phyloP scores from a whole-genome alignment of 257 asterid genomes.

The Hygrophila difformis region DNA sequence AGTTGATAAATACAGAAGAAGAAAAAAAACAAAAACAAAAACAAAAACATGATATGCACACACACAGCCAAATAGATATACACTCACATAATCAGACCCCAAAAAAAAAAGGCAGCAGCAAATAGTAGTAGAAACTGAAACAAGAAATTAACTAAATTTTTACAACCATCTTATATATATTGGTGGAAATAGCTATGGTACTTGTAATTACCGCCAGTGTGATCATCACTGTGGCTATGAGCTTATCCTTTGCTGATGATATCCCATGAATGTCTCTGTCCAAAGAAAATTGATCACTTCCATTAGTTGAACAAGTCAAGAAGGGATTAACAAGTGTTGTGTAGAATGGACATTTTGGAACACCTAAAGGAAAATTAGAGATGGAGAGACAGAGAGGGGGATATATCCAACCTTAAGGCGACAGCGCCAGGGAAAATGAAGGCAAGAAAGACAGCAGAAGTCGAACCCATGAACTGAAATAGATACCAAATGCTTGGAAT shows the following conservation, averaged over 20 bases:
- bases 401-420: conserved; percentile 68
- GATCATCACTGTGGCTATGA: conserved; percentile 56
- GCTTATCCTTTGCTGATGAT: conserved; percentile 65
- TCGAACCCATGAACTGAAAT: conserved; percentile 95
- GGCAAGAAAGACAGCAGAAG: conserved; percentile 81
- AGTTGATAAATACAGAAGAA: no score
- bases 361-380: background rate
- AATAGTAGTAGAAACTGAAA: no score
- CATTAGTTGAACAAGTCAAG: background rate
- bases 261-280: conserved; percentile 81
- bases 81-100: no score
- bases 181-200: conserved; percentile 66
- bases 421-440: conserved; percentile 84
- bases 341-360: no score
- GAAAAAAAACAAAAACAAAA: no score
- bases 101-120: no score
- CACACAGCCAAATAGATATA: no score
- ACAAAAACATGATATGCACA: no score
- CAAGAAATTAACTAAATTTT: background rate
- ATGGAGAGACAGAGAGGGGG: background rate
- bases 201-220: conserved; percentile 63
- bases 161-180: conserved; percentile 44
- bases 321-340: background rate
- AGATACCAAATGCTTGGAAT: conserved; percentile 89
- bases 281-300: background rate